A percentile compares a stretch with the other conserved stretches of the same genome.
Evolutionary conservation across 2,329 filamentous ascomycete species (phyloP).

Genomic region (Cadophora sp.): DNA sequence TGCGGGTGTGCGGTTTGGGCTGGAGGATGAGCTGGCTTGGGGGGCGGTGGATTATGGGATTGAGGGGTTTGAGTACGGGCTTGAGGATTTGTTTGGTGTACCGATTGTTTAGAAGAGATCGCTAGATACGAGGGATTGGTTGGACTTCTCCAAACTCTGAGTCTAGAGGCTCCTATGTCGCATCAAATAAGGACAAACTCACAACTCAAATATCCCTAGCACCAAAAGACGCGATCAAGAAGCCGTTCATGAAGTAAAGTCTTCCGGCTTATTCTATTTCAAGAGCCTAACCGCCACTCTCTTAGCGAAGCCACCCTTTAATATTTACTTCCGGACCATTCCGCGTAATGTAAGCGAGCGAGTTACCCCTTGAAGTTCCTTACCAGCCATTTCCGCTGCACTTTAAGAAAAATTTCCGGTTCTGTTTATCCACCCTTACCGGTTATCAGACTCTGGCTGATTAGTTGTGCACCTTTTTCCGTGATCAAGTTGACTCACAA

Average conservation of each 20-base stretch:
- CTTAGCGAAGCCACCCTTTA: background rate
- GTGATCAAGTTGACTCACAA: no score
- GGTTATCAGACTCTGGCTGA: no score
- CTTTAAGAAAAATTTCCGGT: no score
- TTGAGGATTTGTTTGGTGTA: constrained; percentile 3
- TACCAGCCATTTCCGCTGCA: no score
- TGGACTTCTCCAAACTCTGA: no score
- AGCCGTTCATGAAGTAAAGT: background rate
- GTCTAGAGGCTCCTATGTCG: no score
- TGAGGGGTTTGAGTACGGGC: background rate
- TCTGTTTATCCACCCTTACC: no score
- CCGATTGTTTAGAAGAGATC: background rate
- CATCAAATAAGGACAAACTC: no score
- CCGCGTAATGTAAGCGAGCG: background rate
- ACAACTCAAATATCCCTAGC: no score
- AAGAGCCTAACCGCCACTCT: background rate
- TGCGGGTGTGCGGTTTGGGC: background rate
- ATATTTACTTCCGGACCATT: no score
- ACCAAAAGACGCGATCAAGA: background rate
- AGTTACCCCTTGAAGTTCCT: background rate
- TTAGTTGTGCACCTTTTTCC: no score
- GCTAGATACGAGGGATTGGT: no score
- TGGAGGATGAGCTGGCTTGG: background rate
- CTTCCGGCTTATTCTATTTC: background rate
- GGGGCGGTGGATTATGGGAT: background rate